Conservation (phyloP, 768 basidiomycete genomes). For the Termitomyces sp. region DNA sequence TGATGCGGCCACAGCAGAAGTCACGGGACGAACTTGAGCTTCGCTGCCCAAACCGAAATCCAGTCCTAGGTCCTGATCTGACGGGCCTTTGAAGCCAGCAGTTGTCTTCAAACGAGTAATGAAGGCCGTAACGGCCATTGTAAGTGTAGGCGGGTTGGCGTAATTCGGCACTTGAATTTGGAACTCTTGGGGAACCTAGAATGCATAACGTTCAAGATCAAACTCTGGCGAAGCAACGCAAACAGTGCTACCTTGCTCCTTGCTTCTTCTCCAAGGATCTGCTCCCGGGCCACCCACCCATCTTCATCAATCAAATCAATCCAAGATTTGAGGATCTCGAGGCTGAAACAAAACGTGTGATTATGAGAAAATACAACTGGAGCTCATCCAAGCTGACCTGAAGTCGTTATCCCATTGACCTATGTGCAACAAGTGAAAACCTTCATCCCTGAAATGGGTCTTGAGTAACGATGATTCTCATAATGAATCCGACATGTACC, state of each 20-base stretch:
- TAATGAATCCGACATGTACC: conserved; percentile 35
- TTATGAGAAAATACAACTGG: background rate
- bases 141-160: conserved; percentile 92
- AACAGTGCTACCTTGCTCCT: conserved; percentile 68
- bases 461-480: background rate
- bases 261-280: conserved; percentile 95
- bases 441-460: conserved; percentile 75
- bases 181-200: conserved; percentile 82
- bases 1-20: conserved; percentile 13
- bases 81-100: conserved; percentile 33
- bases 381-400: conserved; percentile 31
- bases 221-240: background rate
- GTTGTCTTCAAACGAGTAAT: conserved; percentile 61
- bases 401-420: conserved; percentile 93
- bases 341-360: conserved; percentile 31
- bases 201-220: background rate
- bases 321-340: conserved; percentile 90
- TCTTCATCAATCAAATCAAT: conserved; percentile 86
- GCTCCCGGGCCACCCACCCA: conserved; percentile 95
- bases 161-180: conserved; percentile 90
- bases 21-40: conserved; percentile 45
- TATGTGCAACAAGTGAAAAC: conserved; percentile 90
- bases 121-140: conserved; percentile 90
- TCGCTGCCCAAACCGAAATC: conserved; percentile 42
- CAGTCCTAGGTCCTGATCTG: conserved; percentile 62